phyloP scores from a whole-genome alignment of 2,329 filamentous ascomycete species.

The Arthrobotrys sinensis region DNA sequence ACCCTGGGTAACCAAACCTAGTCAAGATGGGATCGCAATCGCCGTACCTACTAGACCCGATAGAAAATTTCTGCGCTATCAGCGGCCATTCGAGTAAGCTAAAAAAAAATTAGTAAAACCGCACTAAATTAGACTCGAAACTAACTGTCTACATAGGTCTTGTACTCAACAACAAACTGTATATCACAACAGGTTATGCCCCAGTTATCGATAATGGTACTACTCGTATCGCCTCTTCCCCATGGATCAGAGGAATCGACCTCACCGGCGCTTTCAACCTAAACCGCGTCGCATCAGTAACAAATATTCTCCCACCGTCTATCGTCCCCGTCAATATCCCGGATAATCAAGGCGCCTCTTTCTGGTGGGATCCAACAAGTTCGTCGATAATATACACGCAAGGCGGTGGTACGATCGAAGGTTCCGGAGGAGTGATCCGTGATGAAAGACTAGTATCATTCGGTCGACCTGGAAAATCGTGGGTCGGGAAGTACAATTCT shows the following conservation, averaged over 20 bases:
- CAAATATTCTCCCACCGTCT: conserved; percentile 36
- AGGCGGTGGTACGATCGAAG: conserved; percentile 32
- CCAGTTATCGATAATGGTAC: conserved; percentile 40
- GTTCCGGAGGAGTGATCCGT: conserved; percentile 33
- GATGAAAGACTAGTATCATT: conserved; percentile 25
- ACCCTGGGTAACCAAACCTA: not conserved
- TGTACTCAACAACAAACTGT: conserved; percentile 33
- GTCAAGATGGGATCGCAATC: conserved; percentile 3
- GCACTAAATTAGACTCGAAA: not conserved
- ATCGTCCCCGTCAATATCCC: conserved; percentile 40
- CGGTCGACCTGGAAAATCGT: conserved; percentile 32
- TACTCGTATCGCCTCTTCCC: conserved; percentile 26
- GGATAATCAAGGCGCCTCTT: conserved; percentile 39
- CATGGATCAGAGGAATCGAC: conserved; percentile 45
- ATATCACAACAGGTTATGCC: conserved; percentile 42
- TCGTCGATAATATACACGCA: conserved; percentile 38
- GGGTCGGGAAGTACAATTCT: conserved; percentile 27
- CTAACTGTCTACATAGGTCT: conserved; percentile 16
- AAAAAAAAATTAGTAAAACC: not conserved
- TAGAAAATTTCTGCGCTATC: conserved; percentile 45
- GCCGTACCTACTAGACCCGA: conserved; percentile 42
- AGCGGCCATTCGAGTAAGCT: conserved; percentile 41
- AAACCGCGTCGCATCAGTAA: conserved; percentile 29
- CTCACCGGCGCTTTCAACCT: conserved; percentile 35
- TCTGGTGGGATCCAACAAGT: conserved; percentile 32